phyloP scores from a whole-genome alignment of 2,329 filamentous ascomycete species.

The Claviceps quebecensis region DNA sequence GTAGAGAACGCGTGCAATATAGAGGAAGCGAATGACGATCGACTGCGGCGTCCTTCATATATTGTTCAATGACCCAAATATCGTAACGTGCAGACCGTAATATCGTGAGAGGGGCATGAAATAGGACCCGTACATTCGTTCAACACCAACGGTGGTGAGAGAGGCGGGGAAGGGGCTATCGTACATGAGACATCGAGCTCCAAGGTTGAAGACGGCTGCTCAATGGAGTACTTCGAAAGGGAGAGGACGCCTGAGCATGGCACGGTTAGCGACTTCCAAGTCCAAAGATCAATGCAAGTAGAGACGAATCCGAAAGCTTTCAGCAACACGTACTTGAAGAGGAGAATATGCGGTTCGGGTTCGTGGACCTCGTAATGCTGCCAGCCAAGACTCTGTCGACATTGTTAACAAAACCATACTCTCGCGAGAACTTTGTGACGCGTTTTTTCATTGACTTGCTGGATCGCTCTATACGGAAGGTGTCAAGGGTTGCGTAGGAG shows the following conservation, averaged over 20 bases:
- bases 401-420: neutral
- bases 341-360: conserved; percentile 91
- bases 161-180: conserved; percentile 8
- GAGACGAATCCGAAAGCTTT: neutral
- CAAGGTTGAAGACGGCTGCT: conserved; percentile 4
- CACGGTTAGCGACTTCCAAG: neutral
- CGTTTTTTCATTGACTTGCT: neutral
- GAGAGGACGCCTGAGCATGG: conserved; percentile 53
- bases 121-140: conserved; percentile 9
- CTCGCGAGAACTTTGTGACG: neutral
- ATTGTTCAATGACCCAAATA: conserved; percentile 4
- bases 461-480: neutral
- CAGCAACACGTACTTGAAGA: conserved; percentile 65
- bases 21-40: conserved; percentile 1
- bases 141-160: conserved; percentile 5
- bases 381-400: conserved; percentile 78
- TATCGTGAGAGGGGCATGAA: conserved; percentile 10
- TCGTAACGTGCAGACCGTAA: conserved; percentile 10
- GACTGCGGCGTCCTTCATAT: conserved; percentile 3
- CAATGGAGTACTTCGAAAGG: conserved; percentile 65
- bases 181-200: conserved; percentile 10
- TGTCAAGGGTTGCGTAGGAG: neutral
- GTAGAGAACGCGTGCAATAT: neutral
- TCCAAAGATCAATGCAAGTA: neutral
- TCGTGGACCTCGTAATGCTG: conserved; percentile 99